Evolutionary conservation across 495 filamentous ascomycete genomes (phyloP).

Genomic region (Hypoxylon fragiforme): DNA sequence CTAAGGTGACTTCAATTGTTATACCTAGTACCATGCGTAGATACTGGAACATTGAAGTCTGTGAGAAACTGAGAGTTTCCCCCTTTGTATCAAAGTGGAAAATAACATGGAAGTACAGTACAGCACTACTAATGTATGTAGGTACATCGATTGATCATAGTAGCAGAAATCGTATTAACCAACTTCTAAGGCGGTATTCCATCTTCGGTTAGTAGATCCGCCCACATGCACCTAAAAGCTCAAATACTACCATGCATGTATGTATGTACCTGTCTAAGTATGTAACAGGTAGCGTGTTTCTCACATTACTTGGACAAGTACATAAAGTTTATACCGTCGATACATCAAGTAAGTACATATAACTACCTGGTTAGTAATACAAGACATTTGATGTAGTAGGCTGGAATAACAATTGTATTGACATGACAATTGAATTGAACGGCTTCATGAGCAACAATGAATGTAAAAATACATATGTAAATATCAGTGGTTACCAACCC

Average conservation of each 20-base stretch:
- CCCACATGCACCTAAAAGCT: neutral
- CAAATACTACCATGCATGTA: neutral
- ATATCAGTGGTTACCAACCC: constrained; percentile 2
- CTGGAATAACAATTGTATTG: constrained; percentile 1
- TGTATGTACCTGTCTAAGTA: neutral
- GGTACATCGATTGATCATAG: too few relatives aligned
- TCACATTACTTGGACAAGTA: too few relatives aligned
- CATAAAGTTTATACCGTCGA: too few relatives aligned
- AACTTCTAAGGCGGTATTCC: neutral
- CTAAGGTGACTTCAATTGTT: neutral
- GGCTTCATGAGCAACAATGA: too few relatives aligned
- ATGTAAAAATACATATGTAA: too few relatives aligned
- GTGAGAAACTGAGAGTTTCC: too few relatives aligned
- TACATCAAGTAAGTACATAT: too few relatives aligned
- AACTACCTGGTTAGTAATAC: too few relatives aligned
- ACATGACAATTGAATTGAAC: constrained; percentile 6
- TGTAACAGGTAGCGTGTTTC: neutral
- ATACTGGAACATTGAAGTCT: too few relatives aligned
- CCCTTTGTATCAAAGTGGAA: neutral
- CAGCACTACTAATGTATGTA: too few relatives aligned
- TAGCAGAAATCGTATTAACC: neutral
- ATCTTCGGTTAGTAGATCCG: neutral
- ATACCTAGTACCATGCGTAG: too few relatives aligned
- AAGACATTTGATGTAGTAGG: neutral
- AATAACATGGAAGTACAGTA: neutral